These are phyloP conservation scores for Saksenaea vasiformis DNA, from an alignment of 371 early-diverging fungal species.

Conservation along the genomic window DNA sequence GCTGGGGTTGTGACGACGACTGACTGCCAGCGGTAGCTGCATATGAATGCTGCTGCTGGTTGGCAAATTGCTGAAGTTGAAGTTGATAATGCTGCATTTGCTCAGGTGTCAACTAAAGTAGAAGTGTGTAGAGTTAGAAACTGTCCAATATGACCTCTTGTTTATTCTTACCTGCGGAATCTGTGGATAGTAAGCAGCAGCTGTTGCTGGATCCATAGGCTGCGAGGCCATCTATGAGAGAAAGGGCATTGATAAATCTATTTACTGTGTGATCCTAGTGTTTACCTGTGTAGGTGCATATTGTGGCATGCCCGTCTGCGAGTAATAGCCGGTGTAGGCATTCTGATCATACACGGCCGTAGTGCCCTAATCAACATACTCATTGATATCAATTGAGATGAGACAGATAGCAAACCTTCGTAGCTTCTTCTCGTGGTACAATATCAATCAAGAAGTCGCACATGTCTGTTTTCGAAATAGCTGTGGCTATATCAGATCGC, in stretches of 20 bases:
- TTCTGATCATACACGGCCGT: conserved; percentile 20
- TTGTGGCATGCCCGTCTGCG: conserved; percentile 18
- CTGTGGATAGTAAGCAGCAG: conserved; percentile 28
- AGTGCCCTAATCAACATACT: background rate
- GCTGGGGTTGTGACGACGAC: background rate
- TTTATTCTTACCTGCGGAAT: conserved; percentile 16
- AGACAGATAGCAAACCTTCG: conserved; percentile 15
- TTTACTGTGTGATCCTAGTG: too few species aligned
- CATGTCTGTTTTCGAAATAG: conserved; percentile 93
- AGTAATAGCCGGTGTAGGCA: conserved; percentile 28
- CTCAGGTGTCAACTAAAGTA: conserved; percentile 36
- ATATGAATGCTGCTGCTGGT: conserved; percentile 16
- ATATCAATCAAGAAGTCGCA: conserved; percentile 99
- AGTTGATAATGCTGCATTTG: conserved; percentile 45
- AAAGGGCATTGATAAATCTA: background rate
- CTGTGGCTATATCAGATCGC: conserved; percentile 93
- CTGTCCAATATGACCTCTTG: background rate
- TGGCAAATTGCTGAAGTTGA: conserved; percentile 38
- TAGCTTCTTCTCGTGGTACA: conserved; percentile 89
- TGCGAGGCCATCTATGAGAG: background rate
- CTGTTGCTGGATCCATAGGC: conserved; percentile 9
- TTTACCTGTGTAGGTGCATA: conserved; percentile 22
- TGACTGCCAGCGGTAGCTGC: background rate
- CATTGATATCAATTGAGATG: background rate
- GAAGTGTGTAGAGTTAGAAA: background rate